Evolutionary conservation across 306 rosid genomes (phyloP).

Genomic region (Dalbergia oliveri): DNA sequence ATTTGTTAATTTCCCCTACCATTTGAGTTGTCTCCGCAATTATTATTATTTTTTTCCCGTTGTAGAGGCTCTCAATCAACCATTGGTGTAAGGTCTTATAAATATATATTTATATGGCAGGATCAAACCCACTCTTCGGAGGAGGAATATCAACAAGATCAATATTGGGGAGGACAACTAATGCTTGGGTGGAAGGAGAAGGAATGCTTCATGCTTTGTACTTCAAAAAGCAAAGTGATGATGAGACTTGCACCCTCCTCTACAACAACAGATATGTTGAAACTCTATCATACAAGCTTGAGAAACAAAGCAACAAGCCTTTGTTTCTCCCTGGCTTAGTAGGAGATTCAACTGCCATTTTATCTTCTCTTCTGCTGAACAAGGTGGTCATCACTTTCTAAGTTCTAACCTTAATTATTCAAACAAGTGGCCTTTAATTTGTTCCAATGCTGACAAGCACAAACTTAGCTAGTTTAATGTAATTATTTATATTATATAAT

Average conservation of each 20-base stretch:
- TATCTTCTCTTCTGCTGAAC: conserved; percentile 61
- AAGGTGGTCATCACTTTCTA: conserved; percentile 21
- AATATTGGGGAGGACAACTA: conserved; percentile 57
- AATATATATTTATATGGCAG: conserved; percentile 35
- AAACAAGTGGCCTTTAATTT: too few species aligned
- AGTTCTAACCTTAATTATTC: too few species aligned
- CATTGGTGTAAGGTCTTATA: too few species aligned
- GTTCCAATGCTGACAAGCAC: too few species aligned
- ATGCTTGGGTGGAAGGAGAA: conserved; percentile 78
- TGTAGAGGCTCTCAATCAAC: too few species aligned
- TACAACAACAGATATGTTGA: conserved; percentile 68
- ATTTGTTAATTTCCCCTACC: too few species aligned
- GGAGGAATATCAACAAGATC: conserved; percentile 61
- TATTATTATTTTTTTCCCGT: too few species aligned
- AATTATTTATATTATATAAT: too few species aligned
- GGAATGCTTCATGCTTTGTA: conserved; percentile 76
- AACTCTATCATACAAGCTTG: conserved; percentile 56
- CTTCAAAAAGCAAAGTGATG: conserved; percentile 42
- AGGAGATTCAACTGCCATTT: conserved; percentile 60
- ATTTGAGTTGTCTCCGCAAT: too few species aligned
- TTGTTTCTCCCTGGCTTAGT: conserved; percentile 62
- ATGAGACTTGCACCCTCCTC: conserved; percentile 41
- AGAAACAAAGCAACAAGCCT: conserved; percentile 57
- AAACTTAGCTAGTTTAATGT: too few species aligned
- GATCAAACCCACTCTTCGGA: conserved; percentile 68